A percentile compares a stretch with the other conserved stretches of the same genome.
Conservation (phyloP, 139 green algal species). For the Chlorella sp. region DNA sequence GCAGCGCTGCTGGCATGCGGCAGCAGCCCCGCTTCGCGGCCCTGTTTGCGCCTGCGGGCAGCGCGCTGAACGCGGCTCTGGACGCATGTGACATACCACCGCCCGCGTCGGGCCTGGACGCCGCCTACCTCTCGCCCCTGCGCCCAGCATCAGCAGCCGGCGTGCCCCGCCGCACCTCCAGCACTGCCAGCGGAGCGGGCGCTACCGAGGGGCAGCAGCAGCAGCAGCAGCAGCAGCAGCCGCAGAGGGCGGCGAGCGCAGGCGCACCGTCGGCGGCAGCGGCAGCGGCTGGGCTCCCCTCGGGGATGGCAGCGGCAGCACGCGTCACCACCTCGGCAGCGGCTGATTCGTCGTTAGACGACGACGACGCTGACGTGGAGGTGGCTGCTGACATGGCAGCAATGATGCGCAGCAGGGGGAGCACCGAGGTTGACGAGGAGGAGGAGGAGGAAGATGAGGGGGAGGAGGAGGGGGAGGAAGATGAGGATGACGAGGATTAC, state of each 20-base stretch:
- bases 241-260: background rate
- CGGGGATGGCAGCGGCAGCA: too few species aligned
- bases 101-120: background rate
- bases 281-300: too few species aligned
- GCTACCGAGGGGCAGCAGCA: background rate
- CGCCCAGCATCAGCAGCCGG: background rate
- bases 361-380: too few species aligned
- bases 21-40: conserved; percentile 10
- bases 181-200: background rate
- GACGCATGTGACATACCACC: background rate
- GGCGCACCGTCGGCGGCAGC: background rate
- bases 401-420: background rate
- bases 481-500: conserved; percentile 1
- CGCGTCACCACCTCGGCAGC: too few species aligned
- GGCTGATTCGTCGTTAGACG: background rate
- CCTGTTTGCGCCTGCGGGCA: conserved; percentile 26
- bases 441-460: background rate
- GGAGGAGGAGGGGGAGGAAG: background rate
- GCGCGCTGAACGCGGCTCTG: background rate
- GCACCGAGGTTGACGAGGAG: background rate
- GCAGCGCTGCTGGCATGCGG: background rate
- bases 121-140: conserved; percentile 21
- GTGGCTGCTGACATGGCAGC: too few species aligned
- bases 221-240: background rate
- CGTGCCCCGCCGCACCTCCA: background rate